Conservation (phyloP, 257 asterid genomes). For the Solanum paucissectum region DNA sequence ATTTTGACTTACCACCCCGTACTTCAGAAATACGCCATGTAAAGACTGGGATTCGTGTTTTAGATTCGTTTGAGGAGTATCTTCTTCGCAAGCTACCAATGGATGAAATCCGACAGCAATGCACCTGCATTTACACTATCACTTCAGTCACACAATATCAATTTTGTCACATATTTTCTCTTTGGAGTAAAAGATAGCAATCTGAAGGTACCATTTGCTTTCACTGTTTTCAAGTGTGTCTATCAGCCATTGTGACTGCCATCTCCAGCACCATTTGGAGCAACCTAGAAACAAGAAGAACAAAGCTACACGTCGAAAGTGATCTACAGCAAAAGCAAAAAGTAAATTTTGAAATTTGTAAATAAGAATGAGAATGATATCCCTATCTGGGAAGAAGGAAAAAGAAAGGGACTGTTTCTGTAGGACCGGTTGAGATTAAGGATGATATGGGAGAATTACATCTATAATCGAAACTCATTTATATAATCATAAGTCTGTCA, state of each 20-base stretch:
- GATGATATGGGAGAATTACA: neutral
- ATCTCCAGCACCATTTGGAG: conserved; percentile 14
- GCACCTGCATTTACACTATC: conserved; percentile 28
- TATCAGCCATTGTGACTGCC: conserved; percentile 36
- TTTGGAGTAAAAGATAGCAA: neutral
- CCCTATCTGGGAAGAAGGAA: neutral
- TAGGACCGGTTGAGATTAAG: neutral
- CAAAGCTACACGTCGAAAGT: neutral
- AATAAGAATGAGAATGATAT: neutral
- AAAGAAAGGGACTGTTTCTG: neutral
- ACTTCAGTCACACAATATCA: neutral
- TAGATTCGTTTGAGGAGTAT: neutral
- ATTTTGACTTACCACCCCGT: conserved; percentile 39
- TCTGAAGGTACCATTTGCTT: conserved; percentile 35
- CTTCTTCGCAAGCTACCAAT: conserved; percentile 18
- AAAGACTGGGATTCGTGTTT: conserved; percentile 6
- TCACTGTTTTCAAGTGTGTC: conserved; percentile 35
- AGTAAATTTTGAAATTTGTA: neutral
- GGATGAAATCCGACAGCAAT: conserved; percentile 42
- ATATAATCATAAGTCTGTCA: neutral
- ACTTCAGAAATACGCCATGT: conserved; percentile 16
- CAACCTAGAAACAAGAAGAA: conserved; percentile 22
- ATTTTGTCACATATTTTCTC: neutral
- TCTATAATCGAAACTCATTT: neutral
- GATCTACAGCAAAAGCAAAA: neutral